Conservation (phyloP, 768 basidiomycete species). For the Cystobasidium ongulense region DNA sequence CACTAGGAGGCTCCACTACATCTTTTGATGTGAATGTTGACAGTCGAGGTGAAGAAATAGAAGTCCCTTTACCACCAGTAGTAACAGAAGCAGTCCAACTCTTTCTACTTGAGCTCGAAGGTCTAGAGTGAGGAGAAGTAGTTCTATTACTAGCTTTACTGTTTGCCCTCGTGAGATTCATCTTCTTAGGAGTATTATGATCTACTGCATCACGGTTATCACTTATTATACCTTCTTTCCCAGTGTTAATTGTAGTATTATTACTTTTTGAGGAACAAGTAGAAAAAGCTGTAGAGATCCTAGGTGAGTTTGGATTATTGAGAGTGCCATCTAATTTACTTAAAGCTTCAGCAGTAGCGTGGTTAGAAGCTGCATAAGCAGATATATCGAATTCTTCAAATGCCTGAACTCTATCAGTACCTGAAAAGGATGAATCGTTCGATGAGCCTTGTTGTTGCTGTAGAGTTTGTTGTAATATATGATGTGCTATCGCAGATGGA, state of each 20-base stretch:
- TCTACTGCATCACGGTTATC: background rate
- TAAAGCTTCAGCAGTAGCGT: conserved; percentile 69
- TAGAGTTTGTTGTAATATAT: conserved; percentile 11
- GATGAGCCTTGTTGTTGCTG: background rate
- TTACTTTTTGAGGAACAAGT: background rate
- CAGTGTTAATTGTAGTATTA: background rate
- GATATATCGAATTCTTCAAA: conserved; percentile 24
- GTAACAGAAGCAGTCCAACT: background rate
- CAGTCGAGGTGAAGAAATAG: background rate
- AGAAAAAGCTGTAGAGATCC: conserved; percentile 32
- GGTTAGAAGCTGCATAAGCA: conserved; percentile 17
- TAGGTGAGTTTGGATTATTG: conserved; percentile 44
- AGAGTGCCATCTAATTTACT: conserved; percentile 82
- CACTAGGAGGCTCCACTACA: background rate
- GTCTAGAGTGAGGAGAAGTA: conserved; percentile 5
- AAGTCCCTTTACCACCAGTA: background rate
- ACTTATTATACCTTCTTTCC: background rate
- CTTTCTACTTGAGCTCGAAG: conserved; percentile 13
- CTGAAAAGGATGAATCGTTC: too few species aligned
- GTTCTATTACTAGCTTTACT: conserved; percentile 15
- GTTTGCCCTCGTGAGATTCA: background rate
- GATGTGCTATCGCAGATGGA: conserved; percentile 31
- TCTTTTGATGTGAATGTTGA: background rate
- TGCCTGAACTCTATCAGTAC: background rate
- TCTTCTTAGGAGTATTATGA: background rate